Conservation (phyloP, 1,284 basidiomycete species). For the Anthracocystis panici-leucophaei region DNA sequence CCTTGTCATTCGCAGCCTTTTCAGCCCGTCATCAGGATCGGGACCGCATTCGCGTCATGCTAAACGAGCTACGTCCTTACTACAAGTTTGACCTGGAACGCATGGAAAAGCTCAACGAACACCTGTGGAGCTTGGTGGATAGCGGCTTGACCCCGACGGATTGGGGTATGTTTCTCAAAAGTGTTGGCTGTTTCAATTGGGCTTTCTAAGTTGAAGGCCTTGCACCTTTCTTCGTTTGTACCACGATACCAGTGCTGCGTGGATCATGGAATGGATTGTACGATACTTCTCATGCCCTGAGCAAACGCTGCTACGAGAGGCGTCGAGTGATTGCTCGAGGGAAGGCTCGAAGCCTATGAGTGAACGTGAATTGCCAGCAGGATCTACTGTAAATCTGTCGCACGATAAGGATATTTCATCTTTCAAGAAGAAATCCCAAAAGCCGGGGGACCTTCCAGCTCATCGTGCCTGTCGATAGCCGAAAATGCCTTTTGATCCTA, state of each 20-base stretch:
- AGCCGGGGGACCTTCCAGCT: conserved; percentile 25
- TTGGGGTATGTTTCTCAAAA: conserved; percentile 46
- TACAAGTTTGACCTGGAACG: conserved; percentile 51
- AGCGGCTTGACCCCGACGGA: conserved; percentile 40
- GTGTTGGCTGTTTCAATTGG: conserved; percentile 55
- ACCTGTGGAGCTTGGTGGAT: conserved; percentile 50
- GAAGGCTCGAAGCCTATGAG: background rate
- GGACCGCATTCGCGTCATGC: conserved; percentile 35
- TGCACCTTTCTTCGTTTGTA: background rate
- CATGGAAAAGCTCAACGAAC: conserved; percentile 45
- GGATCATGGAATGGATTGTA: conserved; percentile 4
- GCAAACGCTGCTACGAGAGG: background rate
- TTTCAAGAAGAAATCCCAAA: conserved; percentile 14
- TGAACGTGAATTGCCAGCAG: background rate
- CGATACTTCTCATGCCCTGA: background rate
- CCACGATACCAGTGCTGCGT: background rate
- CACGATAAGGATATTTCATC: conserved; percentile 11
- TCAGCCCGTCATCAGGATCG: conserved; percentile 32
- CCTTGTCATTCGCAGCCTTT: conserved; percentile 44
- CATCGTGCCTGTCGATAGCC: conserved; percentile 27
- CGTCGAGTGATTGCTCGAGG: background rate
- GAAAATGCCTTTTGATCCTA: conserved; percentile 1
- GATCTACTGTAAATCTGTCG: conserved; percentile 21
- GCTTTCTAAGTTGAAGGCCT: conserved; percentile 18
- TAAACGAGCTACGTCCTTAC: conserved; percentile 45